Base-by-base conservation (phyloP, 2,329 filamentous ascomycete genomes). In the Rhexocercosporidium sp. region DNA sequence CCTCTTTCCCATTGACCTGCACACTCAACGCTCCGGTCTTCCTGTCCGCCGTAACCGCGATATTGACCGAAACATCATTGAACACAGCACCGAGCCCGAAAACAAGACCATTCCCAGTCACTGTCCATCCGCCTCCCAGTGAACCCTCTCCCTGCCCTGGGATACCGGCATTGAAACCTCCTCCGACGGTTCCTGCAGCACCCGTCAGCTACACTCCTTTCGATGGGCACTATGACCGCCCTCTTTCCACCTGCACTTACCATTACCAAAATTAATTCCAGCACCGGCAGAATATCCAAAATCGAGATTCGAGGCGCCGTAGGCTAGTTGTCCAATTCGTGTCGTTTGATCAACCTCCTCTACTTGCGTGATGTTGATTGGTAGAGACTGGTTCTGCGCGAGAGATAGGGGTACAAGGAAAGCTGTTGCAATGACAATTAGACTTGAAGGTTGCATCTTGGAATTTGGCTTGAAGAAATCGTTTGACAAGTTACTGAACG, bases 251-350 rank as follows among this genome's bases (percentile, higher is more conserved):
- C n/a, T n/a, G n/a, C n/a, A n/a, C 39, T 20, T 62, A 62, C 59
- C 59, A 11, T 62, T 62, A 4, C 59, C 59, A 20, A 62, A 62
- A 31, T 62, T 62, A 9, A 62, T 62, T 3, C 59, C 41, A 51
- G 41, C 41, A n/a, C 59, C 59, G 37, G 59, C 59, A 47, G 59
- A 62, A 22, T 62, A 49, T n/a, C 44, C 44, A 31, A 51, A 62
- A 22, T 62, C 59, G 1, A 62, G 25, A 34, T 62, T 49, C 39
- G 59, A 41, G 12, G 56, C 56, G 3, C 39, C 59, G 25, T 61
- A 61, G 12, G 59, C 39, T 1, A 61, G 39, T 9, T 61, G 3
- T 46, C 59, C 59, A 12, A 47, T 44, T 31, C 59, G 20, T 20
- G 49, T 44, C 41, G 16, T 44, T n/a, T 44, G 41, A 9, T 44